Evolutionary conservation across 2,329 filamentous ascomycete species (phyloP).

Genomic region (Phaeosphaeriaceae sp.): DNA sequence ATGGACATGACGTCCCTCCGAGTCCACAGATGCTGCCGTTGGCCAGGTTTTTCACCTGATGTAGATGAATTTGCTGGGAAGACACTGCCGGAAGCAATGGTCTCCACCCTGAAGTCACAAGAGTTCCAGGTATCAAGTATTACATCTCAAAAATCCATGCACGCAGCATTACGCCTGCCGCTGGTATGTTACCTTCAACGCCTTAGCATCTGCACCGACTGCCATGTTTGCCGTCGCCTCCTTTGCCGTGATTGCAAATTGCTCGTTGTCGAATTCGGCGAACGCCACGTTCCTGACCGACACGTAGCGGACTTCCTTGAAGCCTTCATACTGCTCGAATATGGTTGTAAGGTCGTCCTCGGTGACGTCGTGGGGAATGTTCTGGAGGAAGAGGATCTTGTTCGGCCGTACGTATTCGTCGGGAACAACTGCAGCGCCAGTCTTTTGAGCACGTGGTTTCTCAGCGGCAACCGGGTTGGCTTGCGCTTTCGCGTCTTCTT

Average conservation of each 20-base stretch:
- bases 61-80: background rate
- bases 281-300: constrained; percentile 92
- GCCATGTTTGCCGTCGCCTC: constrained; percentile 88
- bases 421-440: constrained; percentile 81
- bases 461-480: constrained; percentile 67
- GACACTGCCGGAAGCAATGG: constrained; percentile 12
- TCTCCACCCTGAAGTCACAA: background rate
- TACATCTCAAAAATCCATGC: constrained; percentile 20
- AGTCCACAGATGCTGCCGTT: background rate
- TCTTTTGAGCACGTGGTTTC: constrained; percentile 66
- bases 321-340: constrained; percentile 90
- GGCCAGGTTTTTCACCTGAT: background rate
- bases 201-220: constrained; percentile 75
- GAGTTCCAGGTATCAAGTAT: constrained; percentile 10
- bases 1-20: background rate
- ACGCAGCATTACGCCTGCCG: constrained; percentile 62
- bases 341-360: constrained; percentile 79
- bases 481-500: constrained; percentile 79
- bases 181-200: constrained; percentile 96
- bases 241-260: constrained; percentile 89
- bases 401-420: constrained; percentile 98
- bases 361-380: constrained; percentile 86
- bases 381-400: constrained; percentile 94
- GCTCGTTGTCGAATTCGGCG: constrained; percentile 92
- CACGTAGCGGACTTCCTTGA: constrained; percentile 89